Evolutionary conservation across 768 basidiomycete species (phyloP), one percentile per base, ranked within the genome.

Genomic region (Pleurotus sapidus): DNA sequence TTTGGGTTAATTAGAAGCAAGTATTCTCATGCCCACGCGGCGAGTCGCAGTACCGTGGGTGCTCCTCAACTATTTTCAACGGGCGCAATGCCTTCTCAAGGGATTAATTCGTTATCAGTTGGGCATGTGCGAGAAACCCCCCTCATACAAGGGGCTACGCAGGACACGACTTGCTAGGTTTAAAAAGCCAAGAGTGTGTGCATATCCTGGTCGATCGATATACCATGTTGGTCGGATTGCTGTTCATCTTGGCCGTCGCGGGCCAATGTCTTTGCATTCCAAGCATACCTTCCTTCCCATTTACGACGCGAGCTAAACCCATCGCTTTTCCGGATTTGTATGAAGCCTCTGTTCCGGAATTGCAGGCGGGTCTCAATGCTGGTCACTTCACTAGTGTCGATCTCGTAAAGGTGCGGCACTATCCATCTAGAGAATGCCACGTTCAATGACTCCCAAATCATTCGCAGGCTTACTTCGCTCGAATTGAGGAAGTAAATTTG

Each of bases 401-500:
- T 63, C 75, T 87, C 6, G 82, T 87, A 25, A 83, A 84, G 71
- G 86, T 83, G 57, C 18, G 51, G 7, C 5, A 1, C 5, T 20
- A 27, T 15, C 30, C 27, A 12, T 20, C 9, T 27, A 11, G 11
- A 34, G 30, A 30, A 9, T 34, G 20, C 3, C 20, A 20, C 30
- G 0, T 11, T 34, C 11, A 9, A 34, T 34, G 20, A 20, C 20
- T n/a, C 3, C 8, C 30, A 2, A 11, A 9, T 9, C 9, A 11
- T 34, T 3, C 30, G 24, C 12, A 88, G 86, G 84, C 84, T 3
- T 88, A 88, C 65, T 74, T 88, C 59, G 79, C 81, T 12, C 77
- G 87, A 2, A 87, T 88, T 25, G 82, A 86, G 3, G 82, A 88
- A 64, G 87, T 89, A 14, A 88, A 88, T 61, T 61, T 80, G 12